Evolutionary conservation across 2,329 filamentous ascomycete genomes (phyloP).

Genomic region (Paraphaeosphaeria minitans): DNA sequence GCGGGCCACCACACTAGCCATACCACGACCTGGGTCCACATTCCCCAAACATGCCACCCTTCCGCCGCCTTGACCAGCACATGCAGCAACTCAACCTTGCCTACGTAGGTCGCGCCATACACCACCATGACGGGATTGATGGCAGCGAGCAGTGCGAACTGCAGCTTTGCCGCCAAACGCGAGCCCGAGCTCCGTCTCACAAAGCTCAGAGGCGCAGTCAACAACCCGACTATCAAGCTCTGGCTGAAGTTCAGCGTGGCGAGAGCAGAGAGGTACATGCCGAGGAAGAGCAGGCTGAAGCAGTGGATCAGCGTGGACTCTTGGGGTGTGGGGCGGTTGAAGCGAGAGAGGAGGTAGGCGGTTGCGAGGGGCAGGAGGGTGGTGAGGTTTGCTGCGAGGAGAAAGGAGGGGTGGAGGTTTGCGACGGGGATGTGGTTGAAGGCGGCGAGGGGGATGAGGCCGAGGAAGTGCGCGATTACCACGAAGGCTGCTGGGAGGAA

Average conservation of each 20-base stretch:
- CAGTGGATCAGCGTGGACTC: constrained; percentile 82
- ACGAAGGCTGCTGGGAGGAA: constrained; percentile 77
- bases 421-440: constrained; percentile 75
- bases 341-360: constrained; percentile 33
- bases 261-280: constrained; percentile 88
- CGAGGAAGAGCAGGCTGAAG: constrained; percentile 89
- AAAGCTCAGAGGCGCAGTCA: constrained; percentile 81
- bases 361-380: constrained; percentile 40
- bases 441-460: constrained; percentile 80
- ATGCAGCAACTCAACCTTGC: constrained; percentile 50
- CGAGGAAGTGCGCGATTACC: constrained; percentile 73
- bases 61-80: constrained; percentile 77
- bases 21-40: constrained; percentile 87
- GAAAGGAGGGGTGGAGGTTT: constrained; percentile 31
- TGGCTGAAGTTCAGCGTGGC: constrained; percentile 96
- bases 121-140: constrained; percentile 43
- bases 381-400: constrained; percentile 40
- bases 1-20: constrained; percentile 97
- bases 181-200: constrained; percentile 47
- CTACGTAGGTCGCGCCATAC: constrained; percentile 29
- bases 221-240: constrained; percentile 80
- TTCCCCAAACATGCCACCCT: constrained; percentile 86
- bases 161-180: constrained; percentile 14
- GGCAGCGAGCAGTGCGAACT: constrained; percentile 29
- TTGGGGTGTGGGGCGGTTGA: constrained; percentile 64